These are phyloP conservation scores for Saccharomyces paradoxus DNA, from an alignment of 805 yeast genomes.

Conservation along the genomic window DNA sequence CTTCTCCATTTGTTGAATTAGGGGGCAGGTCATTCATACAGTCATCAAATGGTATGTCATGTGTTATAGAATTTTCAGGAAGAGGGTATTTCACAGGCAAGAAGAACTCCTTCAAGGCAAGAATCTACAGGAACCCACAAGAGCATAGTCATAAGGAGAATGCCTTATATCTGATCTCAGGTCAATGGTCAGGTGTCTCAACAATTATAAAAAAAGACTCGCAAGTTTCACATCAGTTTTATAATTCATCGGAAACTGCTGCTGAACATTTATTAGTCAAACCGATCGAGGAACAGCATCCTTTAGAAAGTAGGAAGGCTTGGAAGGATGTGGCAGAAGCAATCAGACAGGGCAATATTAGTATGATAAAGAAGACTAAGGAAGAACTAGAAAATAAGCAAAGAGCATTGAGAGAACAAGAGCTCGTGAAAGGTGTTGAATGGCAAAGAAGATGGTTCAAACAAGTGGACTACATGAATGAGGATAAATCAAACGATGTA, in stretches of 20 bases:
- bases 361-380: slow-evolving; percentile 67
- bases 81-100: slow-evolving; percentile 94
- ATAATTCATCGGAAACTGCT: slow-evolving; percentile 46
- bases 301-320: slow-evolving; percentile 77
- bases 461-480: slow-evolving; percentile 34
- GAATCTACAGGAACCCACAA: slow-evolving; percentile 50
- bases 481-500: slow-evolving; percentile 17
- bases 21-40: slow-evolving; percentile 85
- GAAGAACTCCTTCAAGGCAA: slow-evolving; percentile 85
- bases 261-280: slow-evolving; percentile 62
- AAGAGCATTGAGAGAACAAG: slow-evolving; percentile 71
- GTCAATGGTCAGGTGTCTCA: slow-evolving; percentile 88
- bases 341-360: slow-evolving; percentile 64
- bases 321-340: slow-evolving; percentile 90
- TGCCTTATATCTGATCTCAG: slow-evolving; percentile 70
- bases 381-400: slow-evolving; percentile 74
- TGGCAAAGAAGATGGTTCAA: slow-evolving; percentile 88
- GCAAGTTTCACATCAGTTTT: slow-evolving; percentile 35
- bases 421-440: slow-evolving; percentile 48
- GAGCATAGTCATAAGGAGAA: slow-evolving; percentile 40
- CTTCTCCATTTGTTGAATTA: slow-evolving; percentile 89
- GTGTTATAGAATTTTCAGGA: slow-evolving; percentile 75
- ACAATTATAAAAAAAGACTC: slow-evolving; percentile 50
- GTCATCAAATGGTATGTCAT: slow-evolving; percentile 66
- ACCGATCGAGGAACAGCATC: slow-evolving; percentile 73